Percentiles rank a stretch among this genome's conserved stretches.
phyloP scores from a whole-genome alignment of 148 eudicot genomes.

The Rhododendron molle region DNA sequence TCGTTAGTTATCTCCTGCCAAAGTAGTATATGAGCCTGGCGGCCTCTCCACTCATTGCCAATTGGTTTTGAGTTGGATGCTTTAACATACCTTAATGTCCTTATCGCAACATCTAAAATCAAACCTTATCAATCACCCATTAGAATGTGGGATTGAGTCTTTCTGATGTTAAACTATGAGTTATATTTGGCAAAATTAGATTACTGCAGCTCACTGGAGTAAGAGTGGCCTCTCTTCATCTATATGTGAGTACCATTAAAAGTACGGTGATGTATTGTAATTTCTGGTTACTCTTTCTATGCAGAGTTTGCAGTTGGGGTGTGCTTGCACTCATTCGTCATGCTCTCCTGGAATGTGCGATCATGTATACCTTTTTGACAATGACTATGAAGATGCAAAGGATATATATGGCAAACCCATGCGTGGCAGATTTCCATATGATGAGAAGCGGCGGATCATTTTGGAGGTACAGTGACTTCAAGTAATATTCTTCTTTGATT shows the following conservation, averaged over 20 bases:
- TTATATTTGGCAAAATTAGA: not conserved
- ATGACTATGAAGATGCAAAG: slow-evolving; percentile 80
- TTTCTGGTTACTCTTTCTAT: not conserved
- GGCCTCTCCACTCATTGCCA: too few species aligned
- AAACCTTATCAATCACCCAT: not conserved
- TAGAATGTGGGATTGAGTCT: not conserved
- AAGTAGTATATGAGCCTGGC: too few species aligned
- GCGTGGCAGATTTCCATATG: slow-evolving; percentile 86
- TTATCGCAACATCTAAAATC: not conserved
- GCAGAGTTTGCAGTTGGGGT: slow-evolving; percentile 73
- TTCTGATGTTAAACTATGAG: not conserved
- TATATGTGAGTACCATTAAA: not conserved
- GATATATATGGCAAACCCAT: slow-evolving; percentile 72
- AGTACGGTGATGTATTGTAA: not conserved
- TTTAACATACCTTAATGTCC: not conserved
- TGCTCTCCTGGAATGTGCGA: slow-evolving; percentile 80
- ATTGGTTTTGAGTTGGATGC: too few species aligned
- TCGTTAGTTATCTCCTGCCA: too few species aligned
- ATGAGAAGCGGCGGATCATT: slow-evolving; percentile 68
- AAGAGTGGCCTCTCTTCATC: not conserved
- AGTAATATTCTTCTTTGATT: not conserved
- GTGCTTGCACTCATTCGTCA: slow-evolving; percentile 61
- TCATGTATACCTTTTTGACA: slow-evolving; percentile 93
- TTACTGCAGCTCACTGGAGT: not conserved
- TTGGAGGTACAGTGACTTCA: slow-evolving; percentile 51